Conservation (phyloP, 306 rosid genomes). For the Neltuma alba region DNA sequence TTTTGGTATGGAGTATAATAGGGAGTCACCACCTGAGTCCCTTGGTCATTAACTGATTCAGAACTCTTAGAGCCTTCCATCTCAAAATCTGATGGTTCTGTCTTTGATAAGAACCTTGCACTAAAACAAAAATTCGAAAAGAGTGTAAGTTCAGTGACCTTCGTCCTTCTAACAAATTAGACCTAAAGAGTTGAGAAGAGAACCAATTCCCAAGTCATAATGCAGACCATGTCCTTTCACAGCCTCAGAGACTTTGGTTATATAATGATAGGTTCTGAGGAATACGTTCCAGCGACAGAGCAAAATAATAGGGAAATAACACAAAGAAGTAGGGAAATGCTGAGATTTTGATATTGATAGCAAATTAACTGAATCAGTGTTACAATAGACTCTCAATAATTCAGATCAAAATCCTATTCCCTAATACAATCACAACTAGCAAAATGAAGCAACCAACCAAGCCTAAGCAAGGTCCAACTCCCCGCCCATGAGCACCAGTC, state of each 20-base stretch:
- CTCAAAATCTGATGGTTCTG: conserved; percentile 28
- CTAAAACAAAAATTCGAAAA: conserved; percentile 7
- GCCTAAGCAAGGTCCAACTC: too few relatives aligned
- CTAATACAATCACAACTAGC: too few relatives aligned
- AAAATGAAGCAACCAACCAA: too few relatives aligned
- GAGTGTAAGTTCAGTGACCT: not conserved
- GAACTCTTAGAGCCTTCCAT: conserved; percentile 51
- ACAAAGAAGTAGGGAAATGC: too few relatives aligned
- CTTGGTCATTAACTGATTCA: conserved; percentile 43
- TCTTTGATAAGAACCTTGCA: conserved; percentile 22
- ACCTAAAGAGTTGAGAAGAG: not conserved
- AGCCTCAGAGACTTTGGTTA: not conserved
- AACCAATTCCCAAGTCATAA: not conserved
- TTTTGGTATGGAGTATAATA: conserved; percentile 61
- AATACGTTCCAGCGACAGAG: too few relatives aligned
- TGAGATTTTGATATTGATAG: too few relatives aligned
- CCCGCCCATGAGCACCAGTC: too few relatives aligned
- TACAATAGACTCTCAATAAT: too few relatives aligned
- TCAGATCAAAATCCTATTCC: too few relatives aligned
- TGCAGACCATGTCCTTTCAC: not conserved
- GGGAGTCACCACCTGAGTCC: conserved; percentile 47
- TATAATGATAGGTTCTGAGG: too few relatives aligned
- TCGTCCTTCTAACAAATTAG: conserved; percentile 5
- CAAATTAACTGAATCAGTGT: too few relatives aligned
- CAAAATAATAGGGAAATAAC: too few relatives aligned